A percentile compares a stretch with the other conserved stretches of the same genome.
phyloP scores from a whole-genome alignment of 2,329 filamentous ascomycete genomes.

The Cytospora mali region DNA sequence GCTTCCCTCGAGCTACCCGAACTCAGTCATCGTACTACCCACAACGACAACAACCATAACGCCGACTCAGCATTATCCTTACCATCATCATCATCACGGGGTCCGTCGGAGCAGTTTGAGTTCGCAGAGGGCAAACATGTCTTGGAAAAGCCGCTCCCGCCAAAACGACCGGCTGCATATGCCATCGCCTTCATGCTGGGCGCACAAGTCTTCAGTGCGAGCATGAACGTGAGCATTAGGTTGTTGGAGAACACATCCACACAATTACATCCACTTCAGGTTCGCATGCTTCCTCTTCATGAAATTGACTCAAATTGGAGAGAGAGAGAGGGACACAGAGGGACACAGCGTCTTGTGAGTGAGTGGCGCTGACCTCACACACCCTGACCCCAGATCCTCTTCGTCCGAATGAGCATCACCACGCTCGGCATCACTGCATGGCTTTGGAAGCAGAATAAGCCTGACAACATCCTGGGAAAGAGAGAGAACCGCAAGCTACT shows the following conservation, averaged over 20 bases:
- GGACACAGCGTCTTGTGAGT: neutral
- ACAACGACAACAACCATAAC: neutral
- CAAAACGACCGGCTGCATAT: conserved; percentile 1
- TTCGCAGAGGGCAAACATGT: neutral
- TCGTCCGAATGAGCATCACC: conserved; percentile 18
- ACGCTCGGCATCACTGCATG: conserved; percentile 9
- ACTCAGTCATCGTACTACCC: neutral
- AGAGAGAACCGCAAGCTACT: conserved; percentile 7
- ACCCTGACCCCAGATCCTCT: neutral
- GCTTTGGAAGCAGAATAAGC: conserved; percentile 2
- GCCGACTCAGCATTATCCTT: neutral
- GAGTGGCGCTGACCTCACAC: neutral
- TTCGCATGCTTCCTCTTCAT: neutral
- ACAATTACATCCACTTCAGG: conserved; percentile 15
- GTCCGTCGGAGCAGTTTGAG: neutral
- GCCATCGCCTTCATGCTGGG: conserved; percentile 16
- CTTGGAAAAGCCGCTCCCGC: neutral
- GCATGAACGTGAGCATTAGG: conserved; percentile 16
- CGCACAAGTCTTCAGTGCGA: conserved; percentile 16
- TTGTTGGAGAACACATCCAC: conserved; percentile 12
- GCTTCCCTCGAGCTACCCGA: conserved; percentile 9
- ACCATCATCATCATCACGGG: neutral
- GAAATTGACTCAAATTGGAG: no score
- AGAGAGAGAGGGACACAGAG: no score
- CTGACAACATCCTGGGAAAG: conserved; percentile 3